Percentiles rank a stretch among this genome's conserved stretches.
Evolutionary conservation across 2,329 filamentous ascomycete species (phyloP).

Genomic region (Alternaria panax): DNA sequence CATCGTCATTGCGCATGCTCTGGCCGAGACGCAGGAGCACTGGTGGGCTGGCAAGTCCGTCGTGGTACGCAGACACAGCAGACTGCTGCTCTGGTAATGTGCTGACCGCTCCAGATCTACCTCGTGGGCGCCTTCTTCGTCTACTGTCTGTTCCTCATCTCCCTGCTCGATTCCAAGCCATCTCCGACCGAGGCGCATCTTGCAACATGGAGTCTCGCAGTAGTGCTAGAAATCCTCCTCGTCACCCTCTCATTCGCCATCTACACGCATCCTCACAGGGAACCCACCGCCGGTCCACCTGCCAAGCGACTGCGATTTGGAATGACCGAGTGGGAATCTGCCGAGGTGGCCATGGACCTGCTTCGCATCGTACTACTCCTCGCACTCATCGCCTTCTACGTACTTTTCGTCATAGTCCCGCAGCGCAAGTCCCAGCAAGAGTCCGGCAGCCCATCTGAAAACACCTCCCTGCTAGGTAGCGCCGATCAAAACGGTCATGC

Average conservation of each 20-base stretch:
- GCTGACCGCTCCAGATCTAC: conserved; percentile 71
- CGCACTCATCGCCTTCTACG: conserved; percentile 66
- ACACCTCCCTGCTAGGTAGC: conserved; percentile 67
- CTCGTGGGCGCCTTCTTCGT: conserved; percentile 85
- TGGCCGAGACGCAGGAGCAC: conserved; percentile 67
- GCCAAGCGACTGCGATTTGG: conserved; percentile 33
- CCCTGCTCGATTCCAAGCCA: conserved; percentile 81
- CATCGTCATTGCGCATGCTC: conserved; percentile 76
- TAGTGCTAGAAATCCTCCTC: conserved; percentile 77
- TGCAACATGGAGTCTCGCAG: conserved; percentile 76
- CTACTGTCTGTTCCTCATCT: conserved; percentile 84
- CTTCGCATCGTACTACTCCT: conserved; percentile 73
- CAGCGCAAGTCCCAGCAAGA: conserved; percentile 31
- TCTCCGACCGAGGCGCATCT: conserved; percentile 83
- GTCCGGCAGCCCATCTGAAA: conserved; percentile 59
- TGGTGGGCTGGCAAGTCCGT: conserved; percentile 86
- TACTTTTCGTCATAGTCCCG: conserved; percentile 57
- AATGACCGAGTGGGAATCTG: conserved; percentile 67
- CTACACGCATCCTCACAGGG: conserved; percentile 72
- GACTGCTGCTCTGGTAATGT: background rate
- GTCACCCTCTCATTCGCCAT: conserved; percentile 72
- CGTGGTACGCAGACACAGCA: conserved; percentile 65
- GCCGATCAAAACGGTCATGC: conserved; percentile 53
- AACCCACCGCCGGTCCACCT: conserved; percentile 59
- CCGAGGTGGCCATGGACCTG: conserved; percentile 71